These are phyloP conservation scores for Scutellaria baicalensis DNA, from an alignment of 257 asterid genomes.

Conservation along the genomic window DNA sequence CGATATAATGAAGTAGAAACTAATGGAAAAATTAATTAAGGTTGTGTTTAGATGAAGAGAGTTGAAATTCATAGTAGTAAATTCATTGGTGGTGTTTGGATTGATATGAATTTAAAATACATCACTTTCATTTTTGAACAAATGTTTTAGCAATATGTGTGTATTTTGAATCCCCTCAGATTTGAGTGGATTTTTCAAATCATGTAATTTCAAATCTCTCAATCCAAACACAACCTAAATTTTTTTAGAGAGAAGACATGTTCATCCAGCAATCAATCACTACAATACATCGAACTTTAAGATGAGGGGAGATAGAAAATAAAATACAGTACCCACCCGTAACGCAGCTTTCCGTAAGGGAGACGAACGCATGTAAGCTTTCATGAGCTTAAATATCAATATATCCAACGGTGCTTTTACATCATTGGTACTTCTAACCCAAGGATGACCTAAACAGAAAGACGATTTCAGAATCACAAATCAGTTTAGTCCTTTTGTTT, in stretches of 20 bases:
- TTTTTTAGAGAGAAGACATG: background rate
- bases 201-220: too few species aligned
- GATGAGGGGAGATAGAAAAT: background rate
- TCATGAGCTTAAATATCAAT: constrained; percentile 74
- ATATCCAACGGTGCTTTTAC: constrained; percentile 75
- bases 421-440: constrained; percentile 54
- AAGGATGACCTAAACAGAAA: constrained; percentile 81
- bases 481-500: too few species aligned
- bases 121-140: too few species aligned
- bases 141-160: too few species aligned
- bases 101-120: too few species aligned
- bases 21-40: too few species aligned
- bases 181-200: too few species aligned
- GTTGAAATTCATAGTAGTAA: too few species aligned
- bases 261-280: background rate
- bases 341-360: constrained; percentile 93
- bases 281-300: background rate
- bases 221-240: background rate
- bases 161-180: too few species aligned
- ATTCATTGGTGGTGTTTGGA: too few species aligned
- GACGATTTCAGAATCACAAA: background rate
- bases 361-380: constrained; percentile 84
- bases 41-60: too few species aligned
- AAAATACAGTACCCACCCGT: constrained; percentile 40
- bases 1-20: background rate